phyloP scores from a whole-genome alignment of 129 eudicot species.

The Flaveria ramosissima region DNA sequence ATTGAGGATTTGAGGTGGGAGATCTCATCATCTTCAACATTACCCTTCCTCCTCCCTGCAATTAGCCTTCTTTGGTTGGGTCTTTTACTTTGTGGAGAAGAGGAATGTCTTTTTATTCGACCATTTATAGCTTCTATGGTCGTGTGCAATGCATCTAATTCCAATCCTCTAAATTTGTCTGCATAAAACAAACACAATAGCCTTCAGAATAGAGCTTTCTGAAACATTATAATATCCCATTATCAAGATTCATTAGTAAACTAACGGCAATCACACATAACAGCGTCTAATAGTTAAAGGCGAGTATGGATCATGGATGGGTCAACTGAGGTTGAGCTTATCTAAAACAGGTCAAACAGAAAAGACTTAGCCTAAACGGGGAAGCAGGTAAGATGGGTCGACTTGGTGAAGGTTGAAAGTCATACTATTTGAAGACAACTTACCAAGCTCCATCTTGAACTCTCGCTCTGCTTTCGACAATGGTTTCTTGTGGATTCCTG shows the following conservation, averaged over 20 bases:
- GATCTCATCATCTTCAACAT: conserved; percentile 59
- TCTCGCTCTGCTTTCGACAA: conserved; percentile 87
- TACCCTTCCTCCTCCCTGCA: conserved; percentile 40
- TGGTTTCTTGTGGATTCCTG: conserved; percentile 75
- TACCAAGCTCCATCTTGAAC: conserved; percentile 89
- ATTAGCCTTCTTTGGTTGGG: conserved; percentile 43
- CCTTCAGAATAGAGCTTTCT: not conserved
- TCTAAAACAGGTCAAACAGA: not conserved
- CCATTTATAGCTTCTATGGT: conserved; percentile 75
- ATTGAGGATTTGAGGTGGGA: conserved; percentile 63
- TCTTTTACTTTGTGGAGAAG: conserved; percentile 46
- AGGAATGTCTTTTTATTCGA: conserved; percentile 59
- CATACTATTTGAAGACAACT: conserved; percentile 14
- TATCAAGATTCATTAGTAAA: conserved; percentile 16
- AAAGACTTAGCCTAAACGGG: not conserved
- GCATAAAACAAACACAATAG: conserved; percentile 35
- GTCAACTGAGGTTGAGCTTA: not conserved
- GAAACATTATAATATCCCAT: not conserved
- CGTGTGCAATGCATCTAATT: conserved; percentile 81
- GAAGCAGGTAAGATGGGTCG: not conserved
- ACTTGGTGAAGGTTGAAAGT: not conserved
- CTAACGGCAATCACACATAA: not conserved
- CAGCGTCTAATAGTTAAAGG: not conserved
- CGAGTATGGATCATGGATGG: not conserved
- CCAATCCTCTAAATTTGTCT: conserved; percentile 84